Evolutionary conservation across 306 rosid species (phyloP), one percentile per base, ranked within the genome.

Genomic region (Vigna reflexopilosa): DNA sequence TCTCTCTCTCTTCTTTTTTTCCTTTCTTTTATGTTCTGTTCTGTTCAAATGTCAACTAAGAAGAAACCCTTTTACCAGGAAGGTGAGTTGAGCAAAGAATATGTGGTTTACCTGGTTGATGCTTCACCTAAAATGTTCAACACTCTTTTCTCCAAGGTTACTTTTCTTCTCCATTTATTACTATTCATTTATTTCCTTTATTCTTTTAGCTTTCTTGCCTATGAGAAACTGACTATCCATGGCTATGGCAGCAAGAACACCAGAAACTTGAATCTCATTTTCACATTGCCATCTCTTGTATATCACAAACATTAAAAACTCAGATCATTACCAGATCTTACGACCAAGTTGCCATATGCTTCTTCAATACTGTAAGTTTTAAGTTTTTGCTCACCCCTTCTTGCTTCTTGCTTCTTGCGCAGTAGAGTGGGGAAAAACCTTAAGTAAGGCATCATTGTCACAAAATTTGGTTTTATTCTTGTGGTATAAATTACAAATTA

Each of bases 101-200:
- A 82, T 7, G 90, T 84, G 34, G 97, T 92, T 71, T 92, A 82
- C 76, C 70, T 95, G 77, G 91, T 95, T 59, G 98, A 95, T 81
- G 98, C 98, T 71, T 92, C 98, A 12, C 97, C 98, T 28, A 92
- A 86, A 80, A 95, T 95, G 98, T 86, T 91, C 91, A 77, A 3
- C 68, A 51, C 89, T 1, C 56, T 85, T 54, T 89, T 84, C 66
- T 86, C 81, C 34, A 34, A 81, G 74, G 97, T 90, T 73, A 66
- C 88, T 86, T 75, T 73, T 61, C 70, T 50, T 57, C 74, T 44
- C 19, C 64, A 6, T 42, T 42, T 4, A 5, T 40, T 10, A 3
- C 17, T 64, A 32, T 12, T 3, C 26, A 8, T 54, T 58, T 19
- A 20, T 9, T 55, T 57, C 6, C 2, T 42, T 42, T 2, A 1